A percentile compares a stretch with the other conserved stretches of the same genome.
Evolutionary conservation across 768 basidiomycete genomes (phyloP).

Genomic region (Macrocybe gigantea): DNA sequence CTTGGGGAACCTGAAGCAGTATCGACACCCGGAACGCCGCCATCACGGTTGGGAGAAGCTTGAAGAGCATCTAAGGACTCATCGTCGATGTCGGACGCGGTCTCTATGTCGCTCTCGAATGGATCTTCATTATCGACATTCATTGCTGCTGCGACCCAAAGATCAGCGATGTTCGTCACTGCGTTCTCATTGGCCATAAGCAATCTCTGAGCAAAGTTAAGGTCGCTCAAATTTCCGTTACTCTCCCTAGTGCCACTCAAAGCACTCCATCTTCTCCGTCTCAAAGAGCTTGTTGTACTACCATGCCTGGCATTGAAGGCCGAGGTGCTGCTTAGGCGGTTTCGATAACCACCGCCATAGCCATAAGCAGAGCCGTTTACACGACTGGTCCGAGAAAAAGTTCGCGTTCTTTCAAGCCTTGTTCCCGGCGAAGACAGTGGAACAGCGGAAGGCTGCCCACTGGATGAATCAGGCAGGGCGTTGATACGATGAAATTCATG

Average conservation of each 20-base stretch:
- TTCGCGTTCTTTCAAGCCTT: conserved; percentile 37
- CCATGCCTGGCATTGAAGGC: conserved; percentile 39
- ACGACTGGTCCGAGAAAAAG: conserved; percentile 53
- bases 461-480: conserved; percentile 20
- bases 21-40: too few relatives aligned
- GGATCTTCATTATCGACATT: conserved; percentile 90
- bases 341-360: conserved; percentile 54
- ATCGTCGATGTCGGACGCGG: conserved; percentile 23
- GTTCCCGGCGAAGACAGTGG: conserved; percentile 37
- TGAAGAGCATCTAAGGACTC: conserved; percentile 17
- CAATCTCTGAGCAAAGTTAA: conserved; percentile 85
- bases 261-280: conserved; percentile 46
- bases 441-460: conserved; percentile 32
- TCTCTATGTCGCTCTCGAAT: conserved; percentile 54
- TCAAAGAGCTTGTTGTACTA: conserved; percentile 49
- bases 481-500: conserved; percentile 29
- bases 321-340: conserved; percentile 45
- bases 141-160: conserved; percentile 97
- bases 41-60: conserved; percentile 4
- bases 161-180: conserved; percentile 89
- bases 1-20: too few relatives aligned
- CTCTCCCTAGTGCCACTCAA: conserved; percentile 38
- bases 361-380: conserved; percentile 79
- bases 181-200: conserved; percentile 93
- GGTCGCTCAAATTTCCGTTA: conserved; percentile 35